These are phyloP conservation scores for Phytophthora fragariaefolia DNA, from an alignment of 352 stramenopile genomes.

Conservation along the genomic window DNA sequence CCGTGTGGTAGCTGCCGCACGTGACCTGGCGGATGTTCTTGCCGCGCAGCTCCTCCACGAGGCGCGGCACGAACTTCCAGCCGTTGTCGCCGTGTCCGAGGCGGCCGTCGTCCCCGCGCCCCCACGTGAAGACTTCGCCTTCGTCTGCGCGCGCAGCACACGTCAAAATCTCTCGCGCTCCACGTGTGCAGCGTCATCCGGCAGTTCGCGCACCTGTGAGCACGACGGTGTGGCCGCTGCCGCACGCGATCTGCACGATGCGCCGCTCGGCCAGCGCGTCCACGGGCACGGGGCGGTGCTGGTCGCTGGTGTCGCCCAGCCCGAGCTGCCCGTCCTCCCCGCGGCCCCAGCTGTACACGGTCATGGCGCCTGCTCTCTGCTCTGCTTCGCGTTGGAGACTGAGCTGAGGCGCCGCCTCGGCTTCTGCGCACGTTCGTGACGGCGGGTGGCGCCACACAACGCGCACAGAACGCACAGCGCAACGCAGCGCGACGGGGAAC, in stretches of 20 bases:
- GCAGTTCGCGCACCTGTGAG: constrained; percentile 56
- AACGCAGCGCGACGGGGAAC: too few relatives aligned
- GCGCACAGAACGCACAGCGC: too few relatives aligned
- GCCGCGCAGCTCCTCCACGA: constrained; percentile 91
- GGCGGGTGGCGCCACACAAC: neutral
- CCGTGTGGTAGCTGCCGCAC: constrained; percentile 96
- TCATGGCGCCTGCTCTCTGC: constrained; percentile 25
- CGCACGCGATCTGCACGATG: constrained; percentile 90
- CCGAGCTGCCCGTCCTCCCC: constrained; percentile 89
- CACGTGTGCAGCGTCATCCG: neutral
- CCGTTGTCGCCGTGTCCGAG: constrained; percentile 94
- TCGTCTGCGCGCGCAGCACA: constrained; percentile 60
- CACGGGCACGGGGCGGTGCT: constrained; percentile 83
- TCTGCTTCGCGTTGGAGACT: constrained; percentile 17
- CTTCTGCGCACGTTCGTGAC: constrained; percentile 1
- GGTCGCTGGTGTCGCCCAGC: constrained; percentile 88
- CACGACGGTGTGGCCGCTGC: constrained; percentile 89
- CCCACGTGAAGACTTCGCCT: constrained; percentile 91
- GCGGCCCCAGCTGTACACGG: constrained; percentile 90
- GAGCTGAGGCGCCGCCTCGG: too few relatives aligned
- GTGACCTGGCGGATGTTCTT: constrained; percentile 94
- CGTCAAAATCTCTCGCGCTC: too few relatives aligned
- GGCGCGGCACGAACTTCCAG: constrained; percentile 97
- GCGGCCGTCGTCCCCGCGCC: constrained; percentile 87
- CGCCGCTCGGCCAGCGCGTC: constrained; percentile 83